phyloP scores from a whole-genome alignment of 768 basidiomycete genomes.

The Pleurotus citrinopileatus region DNA sequence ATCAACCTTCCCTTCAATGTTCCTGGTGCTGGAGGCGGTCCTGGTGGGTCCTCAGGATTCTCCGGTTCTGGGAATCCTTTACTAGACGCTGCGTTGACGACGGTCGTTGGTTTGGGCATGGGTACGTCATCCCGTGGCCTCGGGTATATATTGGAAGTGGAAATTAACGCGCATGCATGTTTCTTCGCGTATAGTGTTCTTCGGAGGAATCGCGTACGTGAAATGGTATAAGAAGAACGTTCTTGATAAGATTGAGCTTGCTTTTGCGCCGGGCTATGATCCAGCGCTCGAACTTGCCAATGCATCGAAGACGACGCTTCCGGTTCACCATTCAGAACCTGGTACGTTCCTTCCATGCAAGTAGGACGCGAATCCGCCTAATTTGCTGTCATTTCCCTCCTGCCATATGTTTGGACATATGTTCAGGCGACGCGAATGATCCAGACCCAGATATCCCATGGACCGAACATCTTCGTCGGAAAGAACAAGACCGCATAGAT shows the following conservation, averaged over 20 bases:
- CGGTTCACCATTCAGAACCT: constrained; percentile 24
- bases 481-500: constrained; percentile 76
- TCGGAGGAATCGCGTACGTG: constrained; percentile 71
- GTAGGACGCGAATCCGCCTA: too few relatives aligned
- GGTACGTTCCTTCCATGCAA: constrained; percentile 14
- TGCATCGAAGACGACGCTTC: constrained; percentile 32
- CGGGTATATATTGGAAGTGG: neutral
- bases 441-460: constrained; percentile 38
- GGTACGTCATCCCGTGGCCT: constrained; percentile 32
- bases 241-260: constrained; percentile 77
- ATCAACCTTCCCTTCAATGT: constrained; percentile 40
- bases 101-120: constrained; percentile 59
- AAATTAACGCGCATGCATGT: neutral
- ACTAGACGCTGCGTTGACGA: constrained; percentile 55
- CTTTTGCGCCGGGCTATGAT: constrained; percentile 79
- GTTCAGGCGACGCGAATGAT: neutral
- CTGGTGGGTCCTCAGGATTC: neutral
- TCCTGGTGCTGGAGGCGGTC: constrained; percentile 33
- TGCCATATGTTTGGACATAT: too few relatives aligned
- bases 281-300: constrained; percentile 75
- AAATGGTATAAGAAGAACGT: constrained; percentile 84
- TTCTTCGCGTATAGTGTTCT: constrained; percentile 45
- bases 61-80: constrained; percentile 22
- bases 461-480: constrained; percentile 64
- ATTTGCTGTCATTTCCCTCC: too few relatives aligned